Conservation (phyloP, 345 rosid genomes). For the Crucihimalaya himalaica region DNA sequence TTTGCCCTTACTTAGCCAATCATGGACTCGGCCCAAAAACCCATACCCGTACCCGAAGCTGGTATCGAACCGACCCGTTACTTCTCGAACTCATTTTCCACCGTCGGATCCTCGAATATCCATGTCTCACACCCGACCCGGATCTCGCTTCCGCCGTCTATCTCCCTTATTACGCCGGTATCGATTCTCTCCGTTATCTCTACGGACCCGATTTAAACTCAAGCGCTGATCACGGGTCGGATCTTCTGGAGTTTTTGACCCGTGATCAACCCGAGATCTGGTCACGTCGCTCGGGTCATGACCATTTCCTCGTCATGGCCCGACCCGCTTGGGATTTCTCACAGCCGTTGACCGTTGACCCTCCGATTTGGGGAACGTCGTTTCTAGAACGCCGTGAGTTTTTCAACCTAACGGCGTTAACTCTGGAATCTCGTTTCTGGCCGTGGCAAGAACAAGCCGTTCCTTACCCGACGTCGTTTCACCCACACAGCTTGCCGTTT, state of each 20-base stretch:
- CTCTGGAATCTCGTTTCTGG: constrained; percentile 70
- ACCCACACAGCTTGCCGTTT: constrained; percentile 64
- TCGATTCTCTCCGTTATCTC: constrained; percentile 74
- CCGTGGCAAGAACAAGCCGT: constrained; percentile 94
- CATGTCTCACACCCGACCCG: constrained; percentile 81
- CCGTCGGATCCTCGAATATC: constrained; percentile 81
- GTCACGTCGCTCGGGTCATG: constrained; percentile 59
- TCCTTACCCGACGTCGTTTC: constrained; percentile 92
- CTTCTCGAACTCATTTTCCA: constrained; percentile 84
- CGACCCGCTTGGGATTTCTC: constrained; percentile 98
- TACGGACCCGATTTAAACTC: constrained; percentile 75
- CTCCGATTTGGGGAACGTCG: constrained; percentile 93
- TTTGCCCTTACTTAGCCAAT: constrained; percentile 73
- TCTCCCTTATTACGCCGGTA: constrained; percentile 80
- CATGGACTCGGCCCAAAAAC: constrained; percentile 93
- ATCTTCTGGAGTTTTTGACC: constrained; percentile 54
- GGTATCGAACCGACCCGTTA: constrained; percentile 81
- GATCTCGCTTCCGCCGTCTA: constrained; percentile 64
- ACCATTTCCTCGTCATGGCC: constrained; percentile 89
- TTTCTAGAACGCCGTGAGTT: constrained; percentile 80
- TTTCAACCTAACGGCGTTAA: constrained; percentile 71
- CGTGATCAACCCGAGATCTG: constrained; percentile 55
- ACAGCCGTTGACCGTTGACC: constrained; percentile 64
- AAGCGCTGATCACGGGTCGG: constrained; percentile 70
- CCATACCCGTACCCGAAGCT: constrained; percentile 75